Evolutionary conservation across 192 early-diverging fungal species (phyloP).

Genomic region (Coemansia reversa): DNA sequence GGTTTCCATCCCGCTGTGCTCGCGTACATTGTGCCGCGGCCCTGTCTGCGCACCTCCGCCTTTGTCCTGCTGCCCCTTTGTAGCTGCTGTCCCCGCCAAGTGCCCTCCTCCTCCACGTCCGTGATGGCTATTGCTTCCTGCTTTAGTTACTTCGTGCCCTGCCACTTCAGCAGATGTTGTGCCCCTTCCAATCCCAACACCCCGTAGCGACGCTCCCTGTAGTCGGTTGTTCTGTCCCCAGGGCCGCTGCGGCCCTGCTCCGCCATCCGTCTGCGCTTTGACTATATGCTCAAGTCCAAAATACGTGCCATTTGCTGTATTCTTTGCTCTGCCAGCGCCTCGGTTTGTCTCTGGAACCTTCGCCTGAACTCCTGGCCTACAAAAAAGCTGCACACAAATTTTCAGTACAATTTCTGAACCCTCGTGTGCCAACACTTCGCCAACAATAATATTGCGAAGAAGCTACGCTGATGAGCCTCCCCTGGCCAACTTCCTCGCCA

Average conservation of each 20-base stretch:
- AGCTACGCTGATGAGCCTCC: not conserved
- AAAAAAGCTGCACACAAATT: not conserved
- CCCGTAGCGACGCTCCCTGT: constrained; percentile 15
- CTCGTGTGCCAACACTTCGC: too few species aligned
- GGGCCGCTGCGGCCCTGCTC: constrained; percentile 36
- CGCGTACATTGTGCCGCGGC: constrained; percentile 10
- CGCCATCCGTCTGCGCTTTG: constrained; percentile 16
- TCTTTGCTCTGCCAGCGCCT: constrained; percentile 5
- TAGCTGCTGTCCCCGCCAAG: not conserved
- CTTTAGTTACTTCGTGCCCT: not conserved
- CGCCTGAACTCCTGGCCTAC: constrained; percentile 41
- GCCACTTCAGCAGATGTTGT: not conserved
- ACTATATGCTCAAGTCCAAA: constrained; percentile 35
- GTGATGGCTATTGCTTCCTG: not conserved
- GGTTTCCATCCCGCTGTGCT: constrained; percentile 3
- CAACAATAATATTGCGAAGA: not conserved
- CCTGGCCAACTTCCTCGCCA: not conserved
- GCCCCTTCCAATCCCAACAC: constrained; percentile 6
- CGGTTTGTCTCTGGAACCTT: constrained; percentile 24
- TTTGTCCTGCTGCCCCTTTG: not conserved
- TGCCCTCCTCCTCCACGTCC: not conserved
- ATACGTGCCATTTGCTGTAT: constrained; percentile 4
- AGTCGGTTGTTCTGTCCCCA: constrained; percentile 1
- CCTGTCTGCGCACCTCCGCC: constrained; percentile 2
- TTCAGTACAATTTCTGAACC: too few species aligned